Conservation (phyloP, 768 basidiomycete species). For the Podaxis sp. region DNA sequence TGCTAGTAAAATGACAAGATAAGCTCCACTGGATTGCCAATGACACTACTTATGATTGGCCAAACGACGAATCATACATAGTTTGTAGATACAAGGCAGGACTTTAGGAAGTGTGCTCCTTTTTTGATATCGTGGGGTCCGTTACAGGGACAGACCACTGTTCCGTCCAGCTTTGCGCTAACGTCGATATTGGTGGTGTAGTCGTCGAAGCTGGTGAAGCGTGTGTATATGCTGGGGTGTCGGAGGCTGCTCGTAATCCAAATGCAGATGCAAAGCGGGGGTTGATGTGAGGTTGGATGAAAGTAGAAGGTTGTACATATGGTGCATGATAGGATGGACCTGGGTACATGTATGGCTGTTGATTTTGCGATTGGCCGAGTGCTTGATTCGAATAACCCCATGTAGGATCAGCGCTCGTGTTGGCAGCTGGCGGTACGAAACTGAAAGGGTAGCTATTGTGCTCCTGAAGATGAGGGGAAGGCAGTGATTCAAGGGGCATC, state of each 20-base stretch:
- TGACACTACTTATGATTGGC: neutral
- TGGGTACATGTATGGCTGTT: slow-evolving; percentile 11
- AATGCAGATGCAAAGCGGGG: slow-evolving; percentile 74
- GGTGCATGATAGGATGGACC: neutral
- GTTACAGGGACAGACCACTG: slow-evolving; percentile 37
- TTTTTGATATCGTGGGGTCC: slow-evolving; percentile 21
- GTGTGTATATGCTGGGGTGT: slow-evolving; percentile 3
- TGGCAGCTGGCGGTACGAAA: neutral
- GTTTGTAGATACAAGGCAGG: neutral
- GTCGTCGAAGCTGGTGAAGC: slow-evolving; percentile 10
- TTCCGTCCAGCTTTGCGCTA: slow-evolving; percentile 31
- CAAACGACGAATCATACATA: neutral
- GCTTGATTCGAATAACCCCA: slow-evolving; percentile 8
- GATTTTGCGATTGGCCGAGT: neutral
- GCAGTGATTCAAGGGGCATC: slow-evolving; percentile 2
- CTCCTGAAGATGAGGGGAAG: slow-evolving; percentile 3
- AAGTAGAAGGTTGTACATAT: slow-evolving; percentile 17
- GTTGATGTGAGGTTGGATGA: slow-evolving; percentile 82
- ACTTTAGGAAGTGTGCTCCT: slow-evolving; percentile 17
- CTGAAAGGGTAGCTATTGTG: neutral
- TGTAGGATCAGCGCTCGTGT: neutral
- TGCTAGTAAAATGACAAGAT: neutral
- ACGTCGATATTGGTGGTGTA: slow-evolving; percentile 7
- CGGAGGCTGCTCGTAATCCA: slow-evolving; percentile 35
- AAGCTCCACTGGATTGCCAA: neutral